These are phyloP conservation scores for Xerocomus nothofagi DNA, from an alignment of 1,284 basidiomycete genomes.

Conservation along the genomic window DNA sequence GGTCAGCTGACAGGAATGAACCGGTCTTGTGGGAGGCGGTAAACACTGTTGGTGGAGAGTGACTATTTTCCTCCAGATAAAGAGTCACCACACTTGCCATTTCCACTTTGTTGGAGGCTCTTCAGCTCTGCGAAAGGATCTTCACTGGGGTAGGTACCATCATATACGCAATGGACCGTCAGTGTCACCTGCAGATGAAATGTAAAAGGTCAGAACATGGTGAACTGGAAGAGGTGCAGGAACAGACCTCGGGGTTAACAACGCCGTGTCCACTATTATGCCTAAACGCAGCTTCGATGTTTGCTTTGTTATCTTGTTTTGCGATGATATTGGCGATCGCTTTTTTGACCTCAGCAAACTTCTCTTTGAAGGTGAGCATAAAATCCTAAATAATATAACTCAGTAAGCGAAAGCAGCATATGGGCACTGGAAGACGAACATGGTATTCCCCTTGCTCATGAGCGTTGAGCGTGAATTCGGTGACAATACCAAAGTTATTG, in stretches of 20 bases:
- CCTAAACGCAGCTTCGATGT: constrained; percentile 17
- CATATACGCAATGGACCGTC: constrained; percentile 17
- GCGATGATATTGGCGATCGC: constrained; percentile 8
- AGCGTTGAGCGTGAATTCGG: constrained; percentile 25
- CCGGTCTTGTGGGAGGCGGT: background rate
- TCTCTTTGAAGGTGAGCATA: background rate
- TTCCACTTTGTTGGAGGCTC: background rate
- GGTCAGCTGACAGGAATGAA: background rate
- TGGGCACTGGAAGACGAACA: background rate
- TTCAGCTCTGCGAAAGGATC: constrained; percentile 11
- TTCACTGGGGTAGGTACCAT: background rate
- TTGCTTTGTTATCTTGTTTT: constrained; percentile 8
- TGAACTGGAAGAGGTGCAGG: background rate
- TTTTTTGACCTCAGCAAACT: constrained; percentile 12
- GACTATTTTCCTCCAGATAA: background rate
- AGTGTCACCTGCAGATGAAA: constrained; percentile 4
- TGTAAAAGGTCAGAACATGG: background rate
- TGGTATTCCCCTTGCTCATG: constrained; percentile 2
- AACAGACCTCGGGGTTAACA: background rate
- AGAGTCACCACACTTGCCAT: background rate
- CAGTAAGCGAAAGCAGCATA: background rate
- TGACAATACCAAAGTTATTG: constrained; percentile 34
- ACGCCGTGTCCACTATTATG: constrained; percentile 2
- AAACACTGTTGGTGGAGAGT: background rate
- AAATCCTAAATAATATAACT: background rate